Base-by-base conservation (phyloP, 2,329 filamentous ascomycete genomes). In the Epichloe brachyelytri region DNA sequence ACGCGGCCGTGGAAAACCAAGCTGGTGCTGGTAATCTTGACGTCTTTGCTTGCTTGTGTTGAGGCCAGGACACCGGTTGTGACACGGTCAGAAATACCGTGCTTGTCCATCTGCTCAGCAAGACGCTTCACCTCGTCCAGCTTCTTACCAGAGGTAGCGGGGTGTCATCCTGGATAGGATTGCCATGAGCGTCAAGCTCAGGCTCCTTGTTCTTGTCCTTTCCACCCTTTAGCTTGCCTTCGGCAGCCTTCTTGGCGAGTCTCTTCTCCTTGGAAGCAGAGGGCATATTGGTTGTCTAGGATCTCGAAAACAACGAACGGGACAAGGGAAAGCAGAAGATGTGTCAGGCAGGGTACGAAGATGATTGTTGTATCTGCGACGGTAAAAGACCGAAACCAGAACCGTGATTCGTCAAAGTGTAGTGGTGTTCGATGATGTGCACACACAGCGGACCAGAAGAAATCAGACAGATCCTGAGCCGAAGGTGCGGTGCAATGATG, bases 1-100 rank as follows among this genome's bases (percentile, higher is more conserved):
- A 97, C 93, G 62, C 86, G 88, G 63, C 94, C 93, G 78, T 98
- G 94, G 82, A 98, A 98, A 57, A 96, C 91, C 60, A 98, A 77
- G 57, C 86, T 95, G 63, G 83, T 80, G 51, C 89, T 95, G 58
- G 85, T 95, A 68, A 98, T 93, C 78, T 98, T 98, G 70, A 95
- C 88, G 71, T 98, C 93, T 71, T 88, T 86, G 74, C 86, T 94
- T 59, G 86, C 77, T 57, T 79, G 71, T 57, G 91, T 81, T 43
- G 93, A 98, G 38, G 90, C 78, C 56, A 98, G 77, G 51, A 98
- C 93, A 80, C 93, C 93, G 54, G 93, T 98, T 55, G 94, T 98
- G 69, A 98, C 93, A 70, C 93, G 86, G 72, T 98, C 93, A 14
- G 93, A 97, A 58, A 98, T 78, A 64, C 93, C 93, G 67, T 95